Base-by-base conservation (phyloP, 1,284 basidiomycete species). In the Ceratobasidium sp. region DNA sequence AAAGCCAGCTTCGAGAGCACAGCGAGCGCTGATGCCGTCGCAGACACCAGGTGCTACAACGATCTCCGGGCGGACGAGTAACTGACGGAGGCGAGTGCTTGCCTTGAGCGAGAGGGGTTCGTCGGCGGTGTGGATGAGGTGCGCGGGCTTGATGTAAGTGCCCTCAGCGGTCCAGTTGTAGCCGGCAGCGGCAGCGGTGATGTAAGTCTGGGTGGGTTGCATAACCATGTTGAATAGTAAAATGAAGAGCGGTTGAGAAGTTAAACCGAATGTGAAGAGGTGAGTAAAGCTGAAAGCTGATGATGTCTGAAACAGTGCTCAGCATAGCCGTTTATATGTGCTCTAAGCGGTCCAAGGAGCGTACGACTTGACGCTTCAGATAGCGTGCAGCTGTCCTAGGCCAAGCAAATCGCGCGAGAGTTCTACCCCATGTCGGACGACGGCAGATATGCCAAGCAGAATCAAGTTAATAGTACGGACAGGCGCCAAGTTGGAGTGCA, bases 1-100 rank as follows among this genome's bases (percentile, higher is more conserved):
- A 83, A 94, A 94, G 61, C 93, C 94, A 60, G 92, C 91, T 84
- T 94, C 92, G 15, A 95, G 86, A 7, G 93, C 93, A 80, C 92
- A 92, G 33, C 94, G 89, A 4, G 94, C 93, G 81, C 91, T 93
- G 6, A 51, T 58, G 5, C 49, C 49, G 20, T 51, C 49, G 81
- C 93, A 95, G 60, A 95, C 93, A 76, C 94, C 94, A 7, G 93
- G 93, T 1, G 92, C 92, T 81, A 92, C 85, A 92, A 94, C 90
- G 77, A 94, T 94, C 46, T 93, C 93, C 9, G 92, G 92, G 60
- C 92, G 87, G 9, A 92, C 92, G 42, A 94, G 89, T 90, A 94
- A 88, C 83, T 94, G 93, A 63, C 93, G 89, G 71, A 94, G 89
- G 60, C 93, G 90, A 2, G 93, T 94, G 10, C 91, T 87, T 20